Base-by-base conservation (phyloP, 2,329 filamentous ascomycete genomes). In the Chrysosporium queenslandicum region DNA sequence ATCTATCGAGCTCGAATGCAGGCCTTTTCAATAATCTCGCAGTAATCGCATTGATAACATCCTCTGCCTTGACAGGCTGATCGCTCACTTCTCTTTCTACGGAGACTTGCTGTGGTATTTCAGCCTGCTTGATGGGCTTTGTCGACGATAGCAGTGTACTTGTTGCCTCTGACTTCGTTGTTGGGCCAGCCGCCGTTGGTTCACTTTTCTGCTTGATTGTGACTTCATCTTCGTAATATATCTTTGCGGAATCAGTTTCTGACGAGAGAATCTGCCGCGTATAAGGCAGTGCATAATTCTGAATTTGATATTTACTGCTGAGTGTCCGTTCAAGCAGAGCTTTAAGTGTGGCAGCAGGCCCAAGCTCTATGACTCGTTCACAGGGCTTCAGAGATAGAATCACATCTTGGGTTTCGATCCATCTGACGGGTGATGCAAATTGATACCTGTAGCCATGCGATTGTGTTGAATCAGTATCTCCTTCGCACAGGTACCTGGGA, bases 301-400 rank as follows among this genome's bases (percentile, higher is more conserved):
- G 54, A 12, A 48, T 53, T 36, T 56, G 49, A 52, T 58, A 57
- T 49, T 59, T 54, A 37, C 57, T 58, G 41, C 60, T 56, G 9
- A 66, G 58, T 5, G 67, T 70, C 47, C 61, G 63, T 59, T 65
- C 66, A 18, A 64, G 63, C 67, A 72, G 71, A 14, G 59, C 64
- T 11, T 62, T 60, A 20, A 73, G 57, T 4, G 62, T 68, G 21
- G 63, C 58, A 4, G 63, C 59, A 0, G 70, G 69, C 4, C 70
- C 70, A 43, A 72, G 63, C 57, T 73, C 70, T 40, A 73, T 60
- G 29, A 68, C 58, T 14, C 66, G 60, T 41, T 66, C 59, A 30
- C 63, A 63, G 12, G 59, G 53, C 20, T 56, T 52, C 3, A 62
- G 55, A 20, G 39, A 53, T 18, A 66, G 59, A 9, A 72, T 53